These are phyloP conservation scores for Saccharomycodes ludwigii DNA, from an alignment of 805 yeast species.

Conservation along the genomic window DNA sequence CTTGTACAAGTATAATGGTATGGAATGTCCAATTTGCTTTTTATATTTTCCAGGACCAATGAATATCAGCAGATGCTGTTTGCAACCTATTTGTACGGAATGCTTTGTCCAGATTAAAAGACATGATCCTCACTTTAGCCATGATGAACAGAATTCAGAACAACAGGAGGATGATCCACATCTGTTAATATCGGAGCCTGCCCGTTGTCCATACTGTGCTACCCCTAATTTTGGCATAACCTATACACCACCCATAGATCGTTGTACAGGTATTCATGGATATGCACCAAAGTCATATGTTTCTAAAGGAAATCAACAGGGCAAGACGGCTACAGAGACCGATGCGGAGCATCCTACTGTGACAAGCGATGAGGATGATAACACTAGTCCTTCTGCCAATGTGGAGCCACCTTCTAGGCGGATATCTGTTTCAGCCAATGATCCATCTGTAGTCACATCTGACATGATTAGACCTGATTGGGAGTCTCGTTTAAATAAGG, in stretches of 20 bases:
- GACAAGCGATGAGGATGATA: conserved; percentile 7
- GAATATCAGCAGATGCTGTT: conserved; percentile 78
- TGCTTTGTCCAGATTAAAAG: conserved; percentile 94
- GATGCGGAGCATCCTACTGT: conserved; percentile 8
- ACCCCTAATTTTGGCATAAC: conserved; percentile 75
- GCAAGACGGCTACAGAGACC: neutral
- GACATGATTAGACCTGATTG: conserved; percentile 89
- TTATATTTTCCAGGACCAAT: conserved; percentile 68
- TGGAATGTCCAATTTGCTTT: conserved; percentile 93
- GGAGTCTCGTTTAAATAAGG: conserved; percentile 62
- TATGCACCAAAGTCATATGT: conserved; percentile 34
- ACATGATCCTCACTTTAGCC: conserved; percentile 70
- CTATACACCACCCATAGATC: conserved; percentile 48
- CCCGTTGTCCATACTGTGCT: conserved; percentile 90
- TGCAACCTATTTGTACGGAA: conserved; percentile 88
- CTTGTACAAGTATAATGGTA: conserved; percentile 53
- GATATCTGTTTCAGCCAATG: conserved; percentile 51
- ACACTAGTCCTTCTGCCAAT: conserved; percentile 3
- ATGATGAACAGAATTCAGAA: conserved; percentile 16
- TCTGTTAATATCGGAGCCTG: conserved; percentile 70
- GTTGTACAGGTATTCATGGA: conserved; percentile 47
- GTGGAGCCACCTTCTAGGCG: conserved; percentile 20
- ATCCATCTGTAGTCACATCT: conserved; percentile 61
- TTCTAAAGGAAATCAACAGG: conserved; percentile 5
- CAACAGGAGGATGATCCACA: conserved; percentile 34